Base-by-base conservation (phyloP, 306 rosid species). In the Quercus aquifolioides region DNA sequence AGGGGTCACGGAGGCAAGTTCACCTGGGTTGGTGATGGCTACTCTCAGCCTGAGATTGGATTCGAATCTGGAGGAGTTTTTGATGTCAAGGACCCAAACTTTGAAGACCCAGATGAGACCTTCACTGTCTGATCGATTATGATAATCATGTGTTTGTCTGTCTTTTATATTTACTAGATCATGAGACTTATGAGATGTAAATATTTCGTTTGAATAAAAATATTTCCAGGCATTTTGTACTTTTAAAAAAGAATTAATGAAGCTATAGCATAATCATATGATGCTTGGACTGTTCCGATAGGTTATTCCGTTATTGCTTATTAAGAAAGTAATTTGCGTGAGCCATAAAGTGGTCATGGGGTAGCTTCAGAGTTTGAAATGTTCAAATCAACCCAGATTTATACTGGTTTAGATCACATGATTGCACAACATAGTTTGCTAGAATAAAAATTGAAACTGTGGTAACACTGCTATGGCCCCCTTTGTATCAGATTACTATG, bases 1-100 rank as follows among this genome's bases (percentile, higher is more conserved):
- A 92, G 99, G 58, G 99, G 97, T 5, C 92, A 88, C 38, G 97
- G 98, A 5, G 98, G 98, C 5, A 94, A 91, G 84, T 94, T 90
- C 92, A 92, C 97, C 3, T 92, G 98, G 98, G 85, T 77, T 60
- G 97, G 97, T 11, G 89, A 76, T 52, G 85, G 87, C 46, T 85
- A 86, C 84, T 80, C 88, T 1, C 81, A 49, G 54, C 78, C 62
- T 1, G 97, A 91, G 88, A 87, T 86, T 85, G 91, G 85, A 1
- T 19, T 76, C 58, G 73, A 74, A 52, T 75, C 79, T 26, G 89
- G 35, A 28, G 89, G 43, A 28, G 89, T 74, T 33, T 1, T 90
- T 69, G 97, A 92, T 63, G 87, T 80, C 0, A 91, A 84, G 84
- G 98, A 94, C 5, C 98, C 98, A 0, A 92, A 89, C 84, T 94